Base-by-base conservation (phyloP, 352 stramenopile species). In the Hyaloperonospora brassicae region DNA sequence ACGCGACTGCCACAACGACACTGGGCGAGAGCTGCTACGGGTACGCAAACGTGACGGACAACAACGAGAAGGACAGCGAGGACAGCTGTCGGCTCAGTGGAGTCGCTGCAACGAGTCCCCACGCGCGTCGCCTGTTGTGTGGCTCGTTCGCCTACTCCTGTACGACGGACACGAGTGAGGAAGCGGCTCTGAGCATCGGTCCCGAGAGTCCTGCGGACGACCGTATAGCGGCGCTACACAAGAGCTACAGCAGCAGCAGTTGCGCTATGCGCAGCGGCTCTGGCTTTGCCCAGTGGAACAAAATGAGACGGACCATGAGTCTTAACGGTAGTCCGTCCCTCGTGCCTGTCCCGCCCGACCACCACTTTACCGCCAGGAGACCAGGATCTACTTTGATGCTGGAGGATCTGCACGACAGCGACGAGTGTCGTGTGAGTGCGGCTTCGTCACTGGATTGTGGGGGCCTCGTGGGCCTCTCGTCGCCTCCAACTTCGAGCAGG, bases 161-260 rank as follows among this genome's bases (percentile, higher is more conserved):
- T 50, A 84, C 79, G 9, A 89, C 76, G 1, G 76, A 89, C 50
- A 84, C 72, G 22, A 87, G 76, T 47, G 76, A 89, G 17, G 79
- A 87, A 21, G 43, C 55, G 2, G 46, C 45, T 5, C 47, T 57
- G 11, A 55, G 52, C 49, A 39, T 64, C 35, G 67, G 40, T 35
- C 5, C 50, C 0, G 64, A 67, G 2, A 70, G 53, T 44, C 51
- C 53, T 11, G 25, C 64, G n/a, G 59, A 72, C 47, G 61, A 66
- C 42, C 56, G 50, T n/a, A 34, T 47, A 14, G 38, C 46, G 1
- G 12, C 11, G 5, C 59, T 66, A 57, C 45, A 47, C 6, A 24
- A 50, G 23, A 38, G 27, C 36, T 44, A 44, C 39, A 45, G 8
- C 5, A 44, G 24, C 21, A 50, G 27, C 35, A n/a, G n/a, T n/a